Evolutionary conservation across 345 rosid genomes (phyloP), one percentile per base, ranked within the genome.

Genomic region (Populus deltoides): DNA sequence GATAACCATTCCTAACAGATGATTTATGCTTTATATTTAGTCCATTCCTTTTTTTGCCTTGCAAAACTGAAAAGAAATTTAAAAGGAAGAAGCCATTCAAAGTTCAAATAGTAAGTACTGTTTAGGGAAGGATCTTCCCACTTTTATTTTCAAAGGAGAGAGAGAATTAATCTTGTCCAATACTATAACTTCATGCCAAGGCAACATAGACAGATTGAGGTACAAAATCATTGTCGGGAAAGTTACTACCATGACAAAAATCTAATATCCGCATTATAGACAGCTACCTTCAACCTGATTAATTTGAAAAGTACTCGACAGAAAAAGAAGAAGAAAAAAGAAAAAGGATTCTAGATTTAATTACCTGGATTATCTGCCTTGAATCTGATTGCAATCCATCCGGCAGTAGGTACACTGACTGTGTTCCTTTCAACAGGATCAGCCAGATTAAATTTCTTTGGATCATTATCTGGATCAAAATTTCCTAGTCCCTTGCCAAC

Each of bases 361-460:
- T 33, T 68, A 74, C 82, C 78, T 74, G 82, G 78, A 35, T 74
- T 80, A 55, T 80, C 75, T 69, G 78, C 78, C 24, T 33, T 75
- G 57, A 80, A 74, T 73, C 81, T 79, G 69, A 79, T 68, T 4
- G 81, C 77, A 68, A 69, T 10, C 81, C 81, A 79, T 9, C 77
- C 81, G 3, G 38, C 72, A n/a, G 81, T 79, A 68, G 81, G 81
- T 31, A 79, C 77, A 41, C 69, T 67, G 16, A 11, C 0, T 3
- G 81, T 79, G 53, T 79, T 79, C 62, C 81, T 73, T 41, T 57
- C 77, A 7, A 73, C 77, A 27, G 81, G 81, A 79, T 79, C 81
- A n/a, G 61, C 69, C 31, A 79, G 59, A 59, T 79, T 79, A 49
- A 79, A 79, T 8, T 67, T 73, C 33, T 57, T 29, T 4, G 77